phyloP scores from a whole-genome alignment of 2,329 filamentous ascomycete species.

The Immersiporthe knoxdaviesiana region DNA sequence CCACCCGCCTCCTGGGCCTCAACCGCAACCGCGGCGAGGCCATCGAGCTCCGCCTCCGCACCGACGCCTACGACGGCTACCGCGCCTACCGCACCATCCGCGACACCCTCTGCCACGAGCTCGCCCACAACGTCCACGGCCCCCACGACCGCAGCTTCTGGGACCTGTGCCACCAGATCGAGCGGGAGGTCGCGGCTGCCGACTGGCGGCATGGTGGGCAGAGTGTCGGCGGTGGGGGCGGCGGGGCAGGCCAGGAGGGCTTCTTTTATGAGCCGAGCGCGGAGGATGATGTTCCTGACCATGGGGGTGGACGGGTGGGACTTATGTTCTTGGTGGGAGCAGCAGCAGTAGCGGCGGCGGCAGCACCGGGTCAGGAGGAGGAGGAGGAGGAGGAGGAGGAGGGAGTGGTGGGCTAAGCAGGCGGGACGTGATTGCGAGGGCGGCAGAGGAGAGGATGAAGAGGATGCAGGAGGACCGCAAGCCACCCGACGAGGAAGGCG shows the following conservation, averaged over 20 bases:
- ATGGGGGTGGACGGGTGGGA: slow-evolving; percentile 80
- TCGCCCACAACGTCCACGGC: slow-evolving; percentile 87
- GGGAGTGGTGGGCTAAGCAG: slow-evolving; percentile 59
- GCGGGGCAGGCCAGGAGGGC: slow-evolving; percentile 45
- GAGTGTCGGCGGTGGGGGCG: slow-evolving; percentile 66
- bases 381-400: slow-evolving; percentile 28
- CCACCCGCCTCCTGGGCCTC: slow-evolving; percentile 77
- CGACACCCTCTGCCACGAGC: slow-evolving; percentile 90
- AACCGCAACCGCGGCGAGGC: slow-evolving; percentile 88
- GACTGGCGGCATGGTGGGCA: slow-evolving; percentile 78
- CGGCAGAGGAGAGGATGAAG: slow-evolving; percentile 69
- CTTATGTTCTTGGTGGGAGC: slow-evolving; percentile 71
- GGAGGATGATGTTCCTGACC: slow-evolving; percentile 63
- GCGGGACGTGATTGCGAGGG: slow-evolving; percentile 74
- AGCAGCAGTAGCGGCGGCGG: slow-evolving; percentile 46
- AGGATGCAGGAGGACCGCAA: slow-evolving; percentile 41
- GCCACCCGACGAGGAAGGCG: slow-evolving; percentile 29
- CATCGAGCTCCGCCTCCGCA: slow-evolving; percentile 88
- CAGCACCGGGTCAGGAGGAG: slow-evolving; percentile 31
- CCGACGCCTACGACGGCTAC: slow-evolving; percentile 92
- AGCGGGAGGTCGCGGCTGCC: slow-evolving; percentile 78
- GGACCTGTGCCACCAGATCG: slow-evolving; percentile 84
- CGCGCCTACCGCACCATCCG: slow-evolving; percentile 90
- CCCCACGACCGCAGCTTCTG: slow-evolving; percentile 88
- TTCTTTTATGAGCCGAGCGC: slow-evolving; percentile 60